Evolutionary conservation across 208 protist genomes (phyloP).

Genomic region (Trypanosoma scelopori): DNA sequence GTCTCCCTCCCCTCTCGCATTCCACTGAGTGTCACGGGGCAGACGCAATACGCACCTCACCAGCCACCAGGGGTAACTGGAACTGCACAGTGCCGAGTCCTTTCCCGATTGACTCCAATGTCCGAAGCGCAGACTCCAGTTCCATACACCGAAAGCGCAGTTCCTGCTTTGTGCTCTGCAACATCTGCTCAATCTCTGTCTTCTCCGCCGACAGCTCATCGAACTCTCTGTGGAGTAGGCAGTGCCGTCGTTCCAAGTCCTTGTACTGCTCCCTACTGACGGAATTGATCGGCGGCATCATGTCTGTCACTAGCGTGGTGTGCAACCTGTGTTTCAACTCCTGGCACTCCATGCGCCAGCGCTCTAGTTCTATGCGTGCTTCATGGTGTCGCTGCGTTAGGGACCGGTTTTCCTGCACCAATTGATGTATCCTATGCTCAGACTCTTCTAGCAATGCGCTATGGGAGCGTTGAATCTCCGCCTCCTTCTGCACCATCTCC

Average conservation of each 20-base stretch:
- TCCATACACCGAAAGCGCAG: slow-evolving; percentile 29
- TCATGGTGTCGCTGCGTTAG: slow-evolving; percentile 26
- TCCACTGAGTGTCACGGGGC: background rate
- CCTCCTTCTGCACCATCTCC: background rate
- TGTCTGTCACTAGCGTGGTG: background rate
- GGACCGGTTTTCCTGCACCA: slow-evolving; percentile 3
- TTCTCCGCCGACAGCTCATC: slow-evolving; percentile 20
- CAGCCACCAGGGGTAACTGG: slow-evolving; percentile 41
- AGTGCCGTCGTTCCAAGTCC: slow-evolving; percentile 21
- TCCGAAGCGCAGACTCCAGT: slow-evolving; percentile 32
- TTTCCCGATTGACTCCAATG: slow-evolving; percentile 52
- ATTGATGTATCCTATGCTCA: slow-evolving; percentile 16
- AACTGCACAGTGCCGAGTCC: slow-evolving; percentile 49
- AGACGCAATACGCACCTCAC: slow-evolving; percentile 5
- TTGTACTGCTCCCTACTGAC: slow-evolving; percentile 22
- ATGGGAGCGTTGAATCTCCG: background rate
- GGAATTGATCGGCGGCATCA: background rate
- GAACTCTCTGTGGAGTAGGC: slow-evolving; percentile 23
- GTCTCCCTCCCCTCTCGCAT: too few relatives aligned
- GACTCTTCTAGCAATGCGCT: slow-evolving; percentile 13
- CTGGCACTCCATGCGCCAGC: slow-evolving; percentile 23
- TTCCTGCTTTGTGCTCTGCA: slow-evolving; percentile 2
- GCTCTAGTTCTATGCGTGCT: slow-evolving; percentile 19
- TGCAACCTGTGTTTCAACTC: slow-evolving; percentile 17
- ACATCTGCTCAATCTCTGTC: slow-evolving; percentile 10